phyloP scores from a whole-genome alignment of 1,284 basidiomycete species.

The Coniferiporia weirii region DNA sequence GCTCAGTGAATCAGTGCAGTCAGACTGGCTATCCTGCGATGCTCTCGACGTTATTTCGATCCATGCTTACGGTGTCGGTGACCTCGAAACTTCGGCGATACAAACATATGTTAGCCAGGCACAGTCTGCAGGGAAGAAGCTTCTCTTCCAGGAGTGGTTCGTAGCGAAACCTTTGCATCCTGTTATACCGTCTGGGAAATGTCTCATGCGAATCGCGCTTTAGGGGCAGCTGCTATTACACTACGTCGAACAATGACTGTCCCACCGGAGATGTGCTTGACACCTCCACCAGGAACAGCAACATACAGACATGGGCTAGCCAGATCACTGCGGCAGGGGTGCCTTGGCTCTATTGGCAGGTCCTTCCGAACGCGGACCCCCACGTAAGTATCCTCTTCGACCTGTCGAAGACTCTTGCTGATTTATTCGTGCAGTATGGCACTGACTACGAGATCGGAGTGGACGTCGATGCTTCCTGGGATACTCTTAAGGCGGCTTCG shows the following conservation, averaged over 20 bases:
- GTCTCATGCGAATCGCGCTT: not conserved
- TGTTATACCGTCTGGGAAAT: not conserved
- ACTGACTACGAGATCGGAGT: conserved; percentile 20
- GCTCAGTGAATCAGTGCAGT: conserved; percentile 31
- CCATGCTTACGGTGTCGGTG: conserved; percentile 35
- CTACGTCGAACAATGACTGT: conserved; percentile 31
- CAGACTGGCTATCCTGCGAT: conserved; percentile 30
- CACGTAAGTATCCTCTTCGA: conserved; percentile 10
- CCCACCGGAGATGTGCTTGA: conserved; percentile 24
- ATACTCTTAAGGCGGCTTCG: conserved; percentile 18
- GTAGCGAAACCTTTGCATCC: not conserved
- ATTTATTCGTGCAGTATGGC: not conserved
- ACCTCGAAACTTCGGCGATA: conserved; percentile 28
- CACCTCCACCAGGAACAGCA: conserved; percentile 25
- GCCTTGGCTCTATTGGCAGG: conserved; percentile 28
- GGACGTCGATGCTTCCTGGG: conserved; percentile 19
- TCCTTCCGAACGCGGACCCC: conserved; percentile 22
- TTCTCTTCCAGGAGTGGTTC: conserved; percentile 35
- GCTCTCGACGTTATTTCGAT: conserved; percentile 35
- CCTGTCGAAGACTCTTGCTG: not conserved
- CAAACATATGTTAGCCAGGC: conserved; percentile 29
- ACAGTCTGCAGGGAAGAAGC: conserved; percentile 28
- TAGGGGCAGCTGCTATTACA: conserved; percentile 31
- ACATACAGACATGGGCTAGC: conserved; percentile 29
- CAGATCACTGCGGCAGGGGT: conserved; percentile 28